Percentiles rank a stretch among this genome's conserved stretches.
phyloP scores from a whole-genome alignment of 1,284 basidiomycete genomes.

The Anthracocystis panici-leucophaei region DNA sequence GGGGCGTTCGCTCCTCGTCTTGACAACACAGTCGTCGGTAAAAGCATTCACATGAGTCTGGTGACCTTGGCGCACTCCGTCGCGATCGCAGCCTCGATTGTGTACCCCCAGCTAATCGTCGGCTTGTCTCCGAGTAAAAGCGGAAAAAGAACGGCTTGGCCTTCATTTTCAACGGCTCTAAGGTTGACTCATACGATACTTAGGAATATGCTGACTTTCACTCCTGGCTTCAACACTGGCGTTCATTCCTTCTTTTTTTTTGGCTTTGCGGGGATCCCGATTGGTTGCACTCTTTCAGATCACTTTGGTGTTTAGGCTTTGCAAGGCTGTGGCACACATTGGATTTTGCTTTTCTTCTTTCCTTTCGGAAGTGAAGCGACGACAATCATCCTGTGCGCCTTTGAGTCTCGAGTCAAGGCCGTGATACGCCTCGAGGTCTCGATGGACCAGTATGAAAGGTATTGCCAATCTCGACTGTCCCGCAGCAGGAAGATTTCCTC shows the following conservation, averaged over 20 bases:
- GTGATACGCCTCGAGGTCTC: not conserved
- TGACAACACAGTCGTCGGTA: not conserved
- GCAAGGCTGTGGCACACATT: conserved; percentile 3
- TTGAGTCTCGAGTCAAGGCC: not conserved
- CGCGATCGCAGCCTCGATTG: not conserved
- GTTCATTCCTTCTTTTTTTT: no score
- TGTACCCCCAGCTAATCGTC: not conserved
- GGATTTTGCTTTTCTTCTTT: not conserved
- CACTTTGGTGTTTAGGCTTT: conserved; percentile 12
- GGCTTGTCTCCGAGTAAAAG: conserved; percentile 1
- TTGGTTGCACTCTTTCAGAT: not conserved
- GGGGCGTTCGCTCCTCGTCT: not conserved
- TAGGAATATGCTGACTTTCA: no score
- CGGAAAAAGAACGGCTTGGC: not conserved
- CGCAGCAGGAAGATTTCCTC: not conserved
- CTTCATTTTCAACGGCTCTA: not conserved
- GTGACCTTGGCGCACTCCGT: conserved; percentile 3
- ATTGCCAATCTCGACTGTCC: not conserved
- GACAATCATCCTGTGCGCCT: not conserved
- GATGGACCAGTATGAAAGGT: not conserved
- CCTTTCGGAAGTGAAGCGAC: conserved; percentile 14
- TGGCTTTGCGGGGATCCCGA: not conserved
- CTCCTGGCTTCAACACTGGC: not conserved
- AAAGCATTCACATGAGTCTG: not conserved
- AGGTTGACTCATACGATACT: not conserved